Evolutionary conservation across 108 stramenopile genomes (phyloP).

Genomic region (Chaetoceros tenuissimus): DNA sequence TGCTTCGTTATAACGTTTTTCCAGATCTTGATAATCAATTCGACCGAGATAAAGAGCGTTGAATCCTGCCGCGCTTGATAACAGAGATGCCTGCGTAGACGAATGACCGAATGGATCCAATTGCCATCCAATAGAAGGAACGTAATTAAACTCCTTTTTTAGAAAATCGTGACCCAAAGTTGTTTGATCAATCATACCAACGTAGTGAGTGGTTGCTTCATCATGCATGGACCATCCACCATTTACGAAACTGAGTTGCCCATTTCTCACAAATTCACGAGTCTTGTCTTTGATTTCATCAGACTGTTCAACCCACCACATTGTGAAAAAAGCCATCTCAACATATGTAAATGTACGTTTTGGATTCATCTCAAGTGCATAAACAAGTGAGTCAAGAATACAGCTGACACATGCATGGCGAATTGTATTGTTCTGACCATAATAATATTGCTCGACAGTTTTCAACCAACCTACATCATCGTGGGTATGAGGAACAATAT

Average conservation of each 20-base stretch:
- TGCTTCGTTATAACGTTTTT: slow-evolving; percentile 43
- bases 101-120: slow-evolving; percentile 98
- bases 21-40: slow-evolving; percentile 91
- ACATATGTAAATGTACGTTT: slow-evolving; percentile 90
- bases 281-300: slow-evolving; percentile 30
- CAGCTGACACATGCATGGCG: slow-evolving; percentile 70
- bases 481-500: slow-evolving; percentile 86
- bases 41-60: slow-evolving; percentile 91
- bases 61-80: slow-evolving; percentile 76
- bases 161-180: slow-evolving; percentile 89
- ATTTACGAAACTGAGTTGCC: slow-evolving; percentile 85
- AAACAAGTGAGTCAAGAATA: slow-evolving; percentile 72
- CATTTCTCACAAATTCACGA: slow-evolving; percentile 48
- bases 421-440: slow-evolving; percentile 73
- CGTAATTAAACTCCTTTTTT: slow-evolving; percentile 59
- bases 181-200: slow-evolving; percentile 97
- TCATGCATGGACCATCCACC: slow-evolving; percentile 99
- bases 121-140: slow-evolving; percentile 92
- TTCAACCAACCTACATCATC: slow-evolving; percentile 92
- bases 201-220: slow-evolving; percentile 87
- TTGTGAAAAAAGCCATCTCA: slow-evolving; percentile 87
- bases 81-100: slow-evolving; percentile 78
- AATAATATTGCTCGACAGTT: slow-evolving; percentile 94
- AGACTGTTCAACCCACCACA: slow-evolving; percentile 86
- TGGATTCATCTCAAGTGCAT: slow-evolving; percentile 56